Percentiles rank a stretch among this genome's conserved stretches.
Evolutionary conservation across 768 basidiomycete species (phyloP).

Genomic region (Royoungia palumana): DNA sequence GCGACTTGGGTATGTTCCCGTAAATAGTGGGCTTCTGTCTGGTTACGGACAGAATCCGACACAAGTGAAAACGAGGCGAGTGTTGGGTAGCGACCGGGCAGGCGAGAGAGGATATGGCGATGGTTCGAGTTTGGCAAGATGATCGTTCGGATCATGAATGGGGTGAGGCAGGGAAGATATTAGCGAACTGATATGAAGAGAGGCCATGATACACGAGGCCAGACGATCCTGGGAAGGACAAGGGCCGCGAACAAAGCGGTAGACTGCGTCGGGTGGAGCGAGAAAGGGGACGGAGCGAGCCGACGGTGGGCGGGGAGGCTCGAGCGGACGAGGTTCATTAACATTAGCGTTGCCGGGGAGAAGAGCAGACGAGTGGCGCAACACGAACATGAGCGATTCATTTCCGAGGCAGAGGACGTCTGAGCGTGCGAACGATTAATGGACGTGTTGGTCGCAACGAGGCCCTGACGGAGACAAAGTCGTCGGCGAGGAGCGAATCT

Average conservation of each 20-base stretch:
- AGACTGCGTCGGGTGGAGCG: constrained; percentile 4
- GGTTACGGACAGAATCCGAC: background rate
- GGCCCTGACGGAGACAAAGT: constrained; percentile 17
- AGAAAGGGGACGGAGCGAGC: too few relatives aligned
- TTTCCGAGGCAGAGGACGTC: constrained; percentile 29
- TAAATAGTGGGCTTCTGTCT: constrained; percentile 10
- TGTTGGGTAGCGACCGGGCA: constrained; percentile 6
- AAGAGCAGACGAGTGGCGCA: constrained; percentile 14
- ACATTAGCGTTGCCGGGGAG: constrained; percentile 24
- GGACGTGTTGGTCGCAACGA: constrained; percentile 17
- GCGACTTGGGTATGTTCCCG: constrained; percentile 13
- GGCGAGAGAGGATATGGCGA: constrained; percentile 4
- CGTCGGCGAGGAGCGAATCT: constrained; percentile 16
- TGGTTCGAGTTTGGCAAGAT: constrained; percentile 13
- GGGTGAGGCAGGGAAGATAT: constrained; percentile 23
- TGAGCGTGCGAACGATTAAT: background rate
- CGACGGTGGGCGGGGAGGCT: background rate
- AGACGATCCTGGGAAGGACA: too few relatives aligned
- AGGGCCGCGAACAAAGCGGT: too few relatives aligned
- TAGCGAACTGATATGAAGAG: constrained; percentile 33
- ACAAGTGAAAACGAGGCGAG: constrained; percentile 11
- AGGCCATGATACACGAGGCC: constrained; percentile 29
- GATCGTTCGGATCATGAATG: constrained; percentile 28
- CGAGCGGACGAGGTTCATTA: constrained; percentile 16
- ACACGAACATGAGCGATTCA: constrained; percentile 33